Base-by-base conservation (phyloP, 257 asterid species). In the Handroanthus guayacan region DNA sequence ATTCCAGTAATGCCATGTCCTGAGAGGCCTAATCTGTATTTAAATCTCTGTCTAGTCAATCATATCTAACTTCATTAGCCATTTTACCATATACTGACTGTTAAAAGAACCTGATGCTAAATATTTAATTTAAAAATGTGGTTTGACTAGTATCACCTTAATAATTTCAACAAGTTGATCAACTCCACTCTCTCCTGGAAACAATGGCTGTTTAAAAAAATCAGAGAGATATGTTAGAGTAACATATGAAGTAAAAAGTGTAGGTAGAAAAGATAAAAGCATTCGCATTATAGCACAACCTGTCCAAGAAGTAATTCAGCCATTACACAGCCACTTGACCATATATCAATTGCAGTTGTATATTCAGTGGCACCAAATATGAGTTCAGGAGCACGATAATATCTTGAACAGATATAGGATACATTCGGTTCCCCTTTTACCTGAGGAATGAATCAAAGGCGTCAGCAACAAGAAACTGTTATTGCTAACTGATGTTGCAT, bases 101-200 rank as follows among this genome's bases (percentile, higher is more conserved):
- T 9, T 55, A 71, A 62, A 72, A 72, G 63, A 72, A 58, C 50
- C 65, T n/a, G 20, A 67, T 11, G 72, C 68, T 36, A 60, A 60
- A 18, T 14, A 63, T 60, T 14, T 9, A 25, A 56, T 43, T 79
- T 37, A 62, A 74, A 56, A 11, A 71, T 12, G 61, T 62, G 71
- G 62, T 55, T 36, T 41, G 50, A 34, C 64, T 77, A 75, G 62
- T 56, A 76, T 76, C 71, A 94, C 98, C 98, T 94, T 94, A 73
- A 94, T 94, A 78, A 94, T 88, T 82, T 94, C 98, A 79, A 92
- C 98, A 79, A 94, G 89, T 80, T 94, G 98, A 82, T 94, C 98
- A 25, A 94, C 98, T 82, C 97, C 98, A 86, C 97, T 94, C 86
- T 94, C 98, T 78, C 98, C 98, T 10, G 98, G 98, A 86, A 94